These are phyloP conservation scores for Zygnema circumcarinatum DNA, from an alignment of 139 green algal genomes.

Conservation along the genomic window DNA sequence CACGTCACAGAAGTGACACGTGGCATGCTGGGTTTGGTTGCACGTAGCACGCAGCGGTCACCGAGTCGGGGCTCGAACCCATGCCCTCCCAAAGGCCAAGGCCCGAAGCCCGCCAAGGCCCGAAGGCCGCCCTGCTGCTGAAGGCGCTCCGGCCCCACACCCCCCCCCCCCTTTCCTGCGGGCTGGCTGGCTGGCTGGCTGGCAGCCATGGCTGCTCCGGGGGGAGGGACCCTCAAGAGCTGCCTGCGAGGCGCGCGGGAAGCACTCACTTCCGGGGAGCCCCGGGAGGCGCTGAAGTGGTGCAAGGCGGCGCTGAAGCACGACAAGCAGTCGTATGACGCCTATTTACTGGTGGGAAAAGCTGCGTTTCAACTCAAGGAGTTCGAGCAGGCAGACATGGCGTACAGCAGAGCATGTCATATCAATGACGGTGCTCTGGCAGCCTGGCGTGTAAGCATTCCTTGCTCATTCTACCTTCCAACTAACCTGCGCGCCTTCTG, in stretches of 20 bases:
- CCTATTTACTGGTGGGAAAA: neutral
- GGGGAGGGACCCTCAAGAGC: too few relatives aligned
- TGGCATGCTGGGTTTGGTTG: too few relatives aligned
- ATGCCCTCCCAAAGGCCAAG: too few relatives aligned
- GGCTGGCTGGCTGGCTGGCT: too few relatives aligned
- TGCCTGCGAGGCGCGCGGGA: neutral
- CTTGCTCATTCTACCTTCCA: neutral
- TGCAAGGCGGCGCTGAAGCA: constrained; percentile 1
- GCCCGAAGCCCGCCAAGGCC: too few relatives aligned
- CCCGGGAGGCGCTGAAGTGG: neutral
- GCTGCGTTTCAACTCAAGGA: neutral
- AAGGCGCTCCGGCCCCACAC: too few relatives aligned
- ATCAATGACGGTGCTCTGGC: neutral
- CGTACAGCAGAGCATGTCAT: neutral
- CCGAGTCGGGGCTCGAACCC: too few relatives aligned
- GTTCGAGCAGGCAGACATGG: neutral
- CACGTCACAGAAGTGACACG: too few relatives aligned
- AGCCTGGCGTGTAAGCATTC: neutral
- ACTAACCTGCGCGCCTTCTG: neutral
- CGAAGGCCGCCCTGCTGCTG: too few relatives aligned
- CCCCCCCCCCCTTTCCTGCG: too few relatives aligned
- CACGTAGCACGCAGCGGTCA: too few relatives aligned
- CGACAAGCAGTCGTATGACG: constrained; percentile 10
- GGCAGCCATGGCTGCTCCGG: too few relatives aligned
- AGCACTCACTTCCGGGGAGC: neutral